phyloP scores from a whole-genome alignment of 768 basidiomycete genomes.

The Hypholoma fasciculare region DNA sequence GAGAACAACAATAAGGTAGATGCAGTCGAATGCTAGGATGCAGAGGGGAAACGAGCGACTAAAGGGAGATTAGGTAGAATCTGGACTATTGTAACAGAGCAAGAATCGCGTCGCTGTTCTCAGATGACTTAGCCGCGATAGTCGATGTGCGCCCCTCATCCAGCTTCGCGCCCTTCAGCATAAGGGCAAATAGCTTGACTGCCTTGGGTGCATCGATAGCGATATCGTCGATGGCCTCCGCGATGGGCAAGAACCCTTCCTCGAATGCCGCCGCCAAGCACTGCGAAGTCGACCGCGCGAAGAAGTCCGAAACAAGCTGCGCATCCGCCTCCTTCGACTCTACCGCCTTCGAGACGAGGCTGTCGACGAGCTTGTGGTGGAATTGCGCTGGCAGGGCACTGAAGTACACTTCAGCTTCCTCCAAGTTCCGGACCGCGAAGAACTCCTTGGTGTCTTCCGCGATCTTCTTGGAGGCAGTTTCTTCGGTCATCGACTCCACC shows the following conservation, averaged over 20 bases:
- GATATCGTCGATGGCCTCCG: slow-evolving; percentile 85
- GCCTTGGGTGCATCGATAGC: slow-evolving; percentile 91
- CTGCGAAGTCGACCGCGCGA: slow-evolving; percentile 61
- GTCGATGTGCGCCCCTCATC: slow-evolving; percentile 58
- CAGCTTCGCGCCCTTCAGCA: slow-evolving; percentile 71
- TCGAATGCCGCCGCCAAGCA: slow-evolving; percentile 66
- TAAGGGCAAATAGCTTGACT: slow-evolving; percentile 68
- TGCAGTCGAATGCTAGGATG: slow-evolving; percentile 15
- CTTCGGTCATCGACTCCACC: slow-evolving; percentile 56
- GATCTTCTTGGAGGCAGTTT: slow-evolving; percentile 73
- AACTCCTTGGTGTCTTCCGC: slow-evolving; percentile 85
- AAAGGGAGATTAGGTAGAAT: slow-evolving; percentile 19
- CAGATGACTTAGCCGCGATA: slow-evolving; percentile 61
- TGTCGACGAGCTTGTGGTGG: slow-evolving; percentile 69
- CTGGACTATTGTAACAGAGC: slow-evolving; percentile 56
- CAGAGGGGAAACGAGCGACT: slow-evolving; percentile 16
- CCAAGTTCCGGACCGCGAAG: slow-evolving; percentile 79
- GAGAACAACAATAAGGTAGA: slow-evolving; percentile 18
- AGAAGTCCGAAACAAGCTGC: slow-evolving; percentile 74
- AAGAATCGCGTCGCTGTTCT: slow-evolving; percentile 56
- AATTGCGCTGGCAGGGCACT: slow-evolving; percentile 64
- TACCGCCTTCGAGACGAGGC: slow-evolving; percentile 70
- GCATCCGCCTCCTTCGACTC: slow-evolving; percentile 84
- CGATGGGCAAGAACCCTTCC: slow-evolving; percentile 66
- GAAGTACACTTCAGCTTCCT: slow-evolving; percentile 90